Percentiles rank a stretch among this genome's conserved stretches.
phyloP scores from a whole-genome alignment of 768 basidiomycete genomes.

The Mycena leptocephala region DNA sequence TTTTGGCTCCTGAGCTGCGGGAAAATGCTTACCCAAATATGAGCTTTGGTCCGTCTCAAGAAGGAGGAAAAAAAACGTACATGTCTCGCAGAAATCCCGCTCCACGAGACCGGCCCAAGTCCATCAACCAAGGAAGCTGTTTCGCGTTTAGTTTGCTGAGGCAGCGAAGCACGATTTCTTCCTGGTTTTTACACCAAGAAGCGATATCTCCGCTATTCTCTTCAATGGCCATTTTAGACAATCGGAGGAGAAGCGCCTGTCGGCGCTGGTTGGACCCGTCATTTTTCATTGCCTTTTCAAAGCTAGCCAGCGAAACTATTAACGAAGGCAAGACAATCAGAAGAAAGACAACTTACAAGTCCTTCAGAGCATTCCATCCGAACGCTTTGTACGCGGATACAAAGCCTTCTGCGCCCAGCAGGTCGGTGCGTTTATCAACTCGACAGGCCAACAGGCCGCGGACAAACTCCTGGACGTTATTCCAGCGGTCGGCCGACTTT shows the following conservation, averaged over 20 bases:
- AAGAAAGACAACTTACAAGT: conserved; percentile 30
- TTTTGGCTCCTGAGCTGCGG: conserved; percentile 10
- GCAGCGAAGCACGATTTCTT: not conserved
- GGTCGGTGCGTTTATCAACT: conserved; percentile 3
- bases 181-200: conserved; percentile 19
- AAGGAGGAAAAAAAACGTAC: conserved; percentile 5
- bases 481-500: conserved; percentile 29
- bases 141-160: conserved; percentile 9
- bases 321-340: too few species aligned
- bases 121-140: conserved; percentile 25
- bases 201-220: conserved; percentile 9
- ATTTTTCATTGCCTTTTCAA: not conserved
- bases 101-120: conserved; percentile 10
- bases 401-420: conserved; percentile 28
- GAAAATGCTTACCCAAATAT: conserved; percentile 2
- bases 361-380: conserved; percentile 24
- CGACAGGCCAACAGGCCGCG: conserved; percentile 17
- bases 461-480: conserved; percentile 15
- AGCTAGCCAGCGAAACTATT: not conserved
- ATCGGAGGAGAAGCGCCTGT: not conserved
- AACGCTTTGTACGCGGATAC: conserved; percentile 32
- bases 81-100: conserved; percentile 20
- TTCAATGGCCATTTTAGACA: conserved; percentile 2
- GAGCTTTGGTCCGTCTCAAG: too few species aligned
- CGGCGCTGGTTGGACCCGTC: conserved; percentile 23